Evolutionary conservation across 768 basidiomycete genomes (phyloP), one percentile per base, ranked within the genome.

Genomic region (Phylloporus arenicola): DNA sequence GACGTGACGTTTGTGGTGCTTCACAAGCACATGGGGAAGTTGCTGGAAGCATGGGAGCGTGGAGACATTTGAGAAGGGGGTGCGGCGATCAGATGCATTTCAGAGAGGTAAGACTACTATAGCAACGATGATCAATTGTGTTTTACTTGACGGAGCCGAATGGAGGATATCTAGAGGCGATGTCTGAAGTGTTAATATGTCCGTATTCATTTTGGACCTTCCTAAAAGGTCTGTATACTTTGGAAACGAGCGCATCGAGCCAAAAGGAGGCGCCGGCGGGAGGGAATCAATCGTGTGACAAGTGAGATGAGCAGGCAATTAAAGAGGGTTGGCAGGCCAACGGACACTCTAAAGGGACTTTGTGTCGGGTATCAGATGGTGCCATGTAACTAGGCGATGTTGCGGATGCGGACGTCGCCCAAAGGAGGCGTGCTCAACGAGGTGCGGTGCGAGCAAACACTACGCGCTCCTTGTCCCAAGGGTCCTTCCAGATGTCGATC

Each of bases 401-500:
- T 40, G 57, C 30, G 47, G 20, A 33, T 22, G 27, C 12, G 29
- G 29, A 30, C 29, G 13, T 43, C 27, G 41, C 13, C 25, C 25
- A 17, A 25, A 22, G 14, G 12, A 2, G 3, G 16, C 12, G 22
- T 13, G 10, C 22, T 31, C 30, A 31, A 31, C 12, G 5, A 13
- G 30, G 30, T 58, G 67, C 50, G 51, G n/a, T 67, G 62, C 63
- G 73, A 20, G 74, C 85, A 54, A 88, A 64, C 14, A 93, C 84
- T 43, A 85, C 82, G 54, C 92, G 79, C 51, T 84, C 75, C 56
- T 78, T 80, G 42, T 80, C 82, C 83, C 84, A 94, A 53, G 84
- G 86, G 68, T 94, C 92, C 52, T 66, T 64, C 91, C 90, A 93
- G 33, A 88, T 76, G 60, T 86, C 55, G 1, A 51, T 34, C 78